These are phyloP conservation scores for Naegleria fowleri DNA, from an alignment of 208 protist species.

Conservation along the genomic window DNA sequence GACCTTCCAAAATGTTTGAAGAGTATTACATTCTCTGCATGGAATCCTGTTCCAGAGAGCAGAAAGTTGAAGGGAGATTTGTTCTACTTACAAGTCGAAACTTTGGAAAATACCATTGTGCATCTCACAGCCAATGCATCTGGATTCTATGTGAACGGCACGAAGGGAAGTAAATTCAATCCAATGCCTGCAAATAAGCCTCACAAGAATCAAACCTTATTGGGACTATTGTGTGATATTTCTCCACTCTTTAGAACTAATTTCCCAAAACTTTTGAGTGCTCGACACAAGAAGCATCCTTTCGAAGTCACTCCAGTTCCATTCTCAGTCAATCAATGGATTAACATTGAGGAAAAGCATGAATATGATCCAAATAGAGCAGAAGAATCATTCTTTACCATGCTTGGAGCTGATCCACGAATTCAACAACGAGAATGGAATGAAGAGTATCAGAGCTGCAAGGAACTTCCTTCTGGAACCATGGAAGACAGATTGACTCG, in stretches of 20 bases:
- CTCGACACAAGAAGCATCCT: constrained; percentile 19
- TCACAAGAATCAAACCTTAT: constrained; percentile 10
- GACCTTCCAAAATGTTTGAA: constrained; percentile 36
- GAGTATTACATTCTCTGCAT: constrained; percentile 41
- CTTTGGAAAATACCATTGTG: constrained; percentile 26
- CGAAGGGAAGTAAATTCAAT: constrained; percentile 8
- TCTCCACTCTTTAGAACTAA: neutral
- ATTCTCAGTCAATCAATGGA: constrained; percentile 28
- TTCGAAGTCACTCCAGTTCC: constrained; percentile 40
- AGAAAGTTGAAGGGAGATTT: constrained; percentile 43
- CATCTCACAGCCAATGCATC: constrained; percentile 39
- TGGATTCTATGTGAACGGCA: constrained; percentile 49
- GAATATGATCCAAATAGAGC: constrained; percentile 23
- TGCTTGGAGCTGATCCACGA: constrained; percentile 16
- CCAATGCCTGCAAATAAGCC: neutral
- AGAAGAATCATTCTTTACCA: constrained; percentile 22
- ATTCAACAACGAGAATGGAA: constrained; percentile 53
- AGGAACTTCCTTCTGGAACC: constrained; percentile 33
- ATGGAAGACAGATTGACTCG: constrained; percentile 43
- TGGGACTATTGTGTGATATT: neutral
- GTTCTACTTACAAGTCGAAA: constrained; percentile 46
- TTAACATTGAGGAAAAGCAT: constrained; percentile 17
- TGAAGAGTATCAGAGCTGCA: constrained; percentile 45
- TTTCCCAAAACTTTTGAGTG: neutral
- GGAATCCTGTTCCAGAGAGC: constrained; percentile 42